Conservation (phyloP, 1,139 yeast species). For the Saccharomyces hybrid region DNA sequence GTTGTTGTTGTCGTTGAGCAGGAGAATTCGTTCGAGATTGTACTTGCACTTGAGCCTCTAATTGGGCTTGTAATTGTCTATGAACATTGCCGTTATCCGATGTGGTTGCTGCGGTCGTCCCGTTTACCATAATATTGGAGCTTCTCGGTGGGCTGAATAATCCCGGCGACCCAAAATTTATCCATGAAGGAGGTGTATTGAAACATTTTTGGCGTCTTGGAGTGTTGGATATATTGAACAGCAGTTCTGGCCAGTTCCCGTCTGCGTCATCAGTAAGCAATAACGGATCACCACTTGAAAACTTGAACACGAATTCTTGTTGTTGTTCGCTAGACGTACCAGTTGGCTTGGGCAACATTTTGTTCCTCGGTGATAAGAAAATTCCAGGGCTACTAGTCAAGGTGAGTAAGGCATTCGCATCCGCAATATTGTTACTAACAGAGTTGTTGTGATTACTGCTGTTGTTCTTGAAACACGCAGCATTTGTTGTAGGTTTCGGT, state of each 20-base stretch:
- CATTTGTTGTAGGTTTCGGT: slow-evolving; percentile 3
- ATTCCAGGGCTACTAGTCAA: slow-evolving; percentile 15
- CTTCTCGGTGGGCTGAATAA: slow-evolving; percentile 8
- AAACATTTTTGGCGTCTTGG: slow-evolving; percentile 19
- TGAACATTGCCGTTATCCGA: neutral
- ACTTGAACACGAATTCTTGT: slow-evolving; percentile 20
- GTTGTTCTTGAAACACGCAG: neutral
- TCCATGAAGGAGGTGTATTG: slow-evolving; percentile 28
- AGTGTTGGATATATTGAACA: slow-evolving; percentile 16
- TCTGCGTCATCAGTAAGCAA: slow-evolving; percentile 25
- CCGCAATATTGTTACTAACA: neutral
- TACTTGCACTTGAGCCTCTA: neutral
- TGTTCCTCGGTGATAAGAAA: slow-evolving; percentile 16
- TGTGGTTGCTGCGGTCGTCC: neutral
- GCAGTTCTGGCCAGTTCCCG: slow-evolving; percentile 20
- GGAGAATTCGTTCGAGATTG: slow-evolving; percentile 1
- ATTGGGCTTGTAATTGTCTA: slow-evolving; percentile 2
- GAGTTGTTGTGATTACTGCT: neutral
- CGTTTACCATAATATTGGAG: slow-evolving; percentile 4
- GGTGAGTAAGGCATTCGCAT: slow-evolving; percentile 12
- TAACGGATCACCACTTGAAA: slow-evolving; percentile 27
- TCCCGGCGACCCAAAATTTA: slow-evolving; percentile 17
- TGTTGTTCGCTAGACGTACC: slow-evolving; percentile 9
- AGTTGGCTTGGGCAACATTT: slow-evolving; percentile 15
- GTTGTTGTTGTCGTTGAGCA: neutral